Evolutionary conservation across 148 eudicot species (phyloP).

Genomic region (Fagopyrum tataricum): DNA sequence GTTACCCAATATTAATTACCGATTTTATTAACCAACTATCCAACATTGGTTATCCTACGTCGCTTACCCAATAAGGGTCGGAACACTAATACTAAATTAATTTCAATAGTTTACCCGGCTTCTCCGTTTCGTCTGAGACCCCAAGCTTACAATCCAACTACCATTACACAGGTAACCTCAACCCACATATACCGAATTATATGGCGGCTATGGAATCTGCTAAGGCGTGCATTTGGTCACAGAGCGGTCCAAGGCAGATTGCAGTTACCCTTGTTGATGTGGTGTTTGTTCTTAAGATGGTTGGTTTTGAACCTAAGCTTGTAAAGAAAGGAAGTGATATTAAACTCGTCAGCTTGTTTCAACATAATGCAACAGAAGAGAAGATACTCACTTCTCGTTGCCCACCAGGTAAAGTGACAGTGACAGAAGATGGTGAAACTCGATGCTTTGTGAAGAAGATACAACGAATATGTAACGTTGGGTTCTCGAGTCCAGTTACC

Average conservation of each 20-base stretch:
- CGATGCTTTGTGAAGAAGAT: slow-evolving; percentile 87
- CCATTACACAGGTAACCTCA: slow-evolving; percentile 25
- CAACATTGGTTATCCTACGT: too few species aligned
- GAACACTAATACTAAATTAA: too few species aligned
- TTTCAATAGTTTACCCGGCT: too few species aligned
- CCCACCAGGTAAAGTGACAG: slow-evolving; percentile 70
- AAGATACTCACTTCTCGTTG: slow-evolving; percentile 30
- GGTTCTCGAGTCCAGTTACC: too few species aligned
- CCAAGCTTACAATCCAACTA: slow-evolving; percentile 60
- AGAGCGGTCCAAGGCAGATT: slow-evolving; percentile 73
- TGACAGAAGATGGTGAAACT: slow-evolving; percentile 58
- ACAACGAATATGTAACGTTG: too few species aligned
- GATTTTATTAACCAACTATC: too few species aligned
- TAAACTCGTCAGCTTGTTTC: slow-evolving; percentile 29
- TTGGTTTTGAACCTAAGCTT: slow-evolving; percentile 73
- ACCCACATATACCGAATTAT: slow-evolving; percentile 45
- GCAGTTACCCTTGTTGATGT: slow-evolving; percentile 66
- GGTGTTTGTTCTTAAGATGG: slow-evolving; percentile 56
- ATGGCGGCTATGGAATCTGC: slow-evolving; percentile 83
- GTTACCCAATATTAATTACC: too few species aligned
- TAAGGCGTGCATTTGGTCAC: slow-evolving; percentile 45
- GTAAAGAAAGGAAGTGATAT: slow-evolving; percentile 37
- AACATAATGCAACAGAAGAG: slow-evolving; percentile 21
- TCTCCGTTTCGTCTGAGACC: slow-evolving; percentile 38
- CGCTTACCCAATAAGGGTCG: too few species aligned